Conservation (phyloP, 441 rosid genomes). For the Euphorbia schlechtendalii region DNA sequence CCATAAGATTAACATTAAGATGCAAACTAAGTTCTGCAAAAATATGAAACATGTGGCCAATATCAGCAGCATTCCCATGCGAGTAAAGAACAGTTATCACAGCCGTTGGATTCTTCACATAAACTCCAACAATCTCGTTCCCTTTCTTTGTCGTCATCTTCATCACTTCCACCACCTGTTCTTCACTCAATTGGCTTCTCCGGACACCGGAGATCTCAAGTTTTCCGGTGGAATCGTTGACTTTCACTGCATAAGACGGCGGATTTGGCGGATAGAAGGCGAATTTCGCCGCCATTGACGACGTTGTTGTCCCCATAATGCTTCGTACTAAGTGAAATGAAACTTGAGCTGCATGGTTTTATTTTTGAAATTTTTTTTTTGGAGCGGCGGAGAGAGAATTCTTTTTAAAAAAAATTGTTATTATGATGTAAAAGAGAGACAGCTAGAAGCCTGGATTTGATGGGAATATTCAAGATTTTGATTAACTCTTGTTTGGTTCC, state of each 20-base stretch:
- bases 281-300: constrained; percentile 83
- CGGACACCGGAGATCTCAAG: constrained; percentile 48
- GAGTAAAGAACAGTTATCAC: constrained; percentile 77
- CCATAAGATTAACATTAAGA: constrained; percentile 84
- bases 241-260: constrained; percentile 54
- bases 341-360: neutral
- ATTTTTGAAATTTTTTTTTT: neutral
- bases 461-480: constrained; percentile 12
- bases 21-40: constrained; percentile 73
- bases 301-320: constrained; percentile 73
- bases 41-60: constrained; percentile 76
- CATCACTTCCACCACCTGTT: constrained; percentile 64
- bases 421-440: neutral
- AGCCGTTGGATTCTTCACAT: constrained; percentile 64
- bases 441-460: neutral
- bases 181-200: constrained; percentile 24
- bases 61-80: constrained; percentile 97
- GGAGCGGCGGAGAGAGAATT: constrained; percentile 17
- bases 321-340: too few relatives aligned
- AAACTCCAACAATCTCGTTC: constrained; percentile 69
- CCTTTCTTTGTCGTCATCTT: constrained; percentile 67
- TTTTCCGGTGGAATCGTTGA: constrained; percentile 43
- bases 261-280: constrained; percentile 95
- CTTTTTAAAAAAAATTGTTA: constrained; percentile 1
- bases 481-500: constrained; percentile 25